Percentiles rank a stretch among this genome's conserved stretches.
These are phyloP conservation scores for Teratosphaeria destructans DNA, from an alignment of 2,329 filamentous ascomycete species.

Conservation along the genomic window DNA sequence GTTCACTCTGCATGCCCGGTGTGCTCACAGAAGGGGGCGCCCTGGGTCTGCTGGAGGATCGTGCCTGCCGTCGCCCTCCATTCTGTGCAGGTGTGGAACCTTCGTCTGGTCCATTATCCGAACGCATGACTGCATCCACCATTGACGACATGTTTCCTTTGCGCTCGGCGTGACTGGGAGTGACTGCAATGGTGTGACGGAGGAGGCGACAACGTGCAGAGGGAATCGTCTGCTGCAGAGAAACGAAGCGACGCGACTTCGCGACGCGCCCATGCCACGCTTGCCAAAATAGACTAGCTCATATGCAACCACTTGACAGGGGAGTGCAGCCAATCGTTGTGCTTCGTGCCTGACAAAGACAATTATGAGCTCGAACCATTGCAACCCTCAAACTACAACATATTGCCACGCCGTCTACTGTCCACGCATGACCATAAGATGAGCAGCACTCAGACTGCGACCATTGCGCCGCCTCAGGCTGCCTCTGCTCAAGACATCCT, in stretches of 20 bases:
- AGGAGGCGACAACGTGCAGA: neutral
- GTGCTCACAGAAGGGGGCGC: constrained; percentile 42
- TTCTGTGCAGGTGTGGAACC: constrained; percentile 26
- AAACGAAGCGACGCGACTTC: neutral
- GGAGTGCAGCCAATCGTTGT: neutral
- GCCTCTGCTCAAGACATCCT: constrained; percentile 77
- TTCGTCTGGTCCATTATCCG: constrained; percentile 32
- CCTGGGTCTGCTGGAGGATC: constrained; percentile 46
- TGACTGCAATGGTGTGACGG: neutral
- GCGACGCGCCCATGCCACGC: neutral
- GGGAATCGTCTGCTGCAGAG: neutral
- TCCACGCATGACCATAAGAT: constrained; percentile 8
- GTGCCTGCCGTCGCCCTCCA: constrained; percentile 24
- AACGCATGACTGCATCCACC: constrained; percentile 40
- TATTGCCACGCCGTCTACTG: neutral
- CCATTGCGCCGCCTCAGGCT: constrained; percentile 22
- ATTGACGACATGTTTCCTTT: constrained; percentile 39
- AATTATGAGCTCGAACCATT: constrained; percentile 3
- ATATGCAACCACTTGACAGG: neutral
- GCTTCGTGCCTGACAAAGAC: constrained; percentile 1
- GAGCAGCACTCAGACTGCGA: constrained; percentile 23
- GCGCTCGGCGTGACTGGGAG: too few species aligned
- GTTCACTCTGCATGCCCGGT: constrained; percentile 44
- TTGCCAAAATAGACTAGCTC: neutral
- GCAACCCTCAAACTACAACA: neutral